Evolutionary conservation across 1,284 basidiomycete genomes (phyloP).

Genomic region (Trametes pubescens): DNA sequence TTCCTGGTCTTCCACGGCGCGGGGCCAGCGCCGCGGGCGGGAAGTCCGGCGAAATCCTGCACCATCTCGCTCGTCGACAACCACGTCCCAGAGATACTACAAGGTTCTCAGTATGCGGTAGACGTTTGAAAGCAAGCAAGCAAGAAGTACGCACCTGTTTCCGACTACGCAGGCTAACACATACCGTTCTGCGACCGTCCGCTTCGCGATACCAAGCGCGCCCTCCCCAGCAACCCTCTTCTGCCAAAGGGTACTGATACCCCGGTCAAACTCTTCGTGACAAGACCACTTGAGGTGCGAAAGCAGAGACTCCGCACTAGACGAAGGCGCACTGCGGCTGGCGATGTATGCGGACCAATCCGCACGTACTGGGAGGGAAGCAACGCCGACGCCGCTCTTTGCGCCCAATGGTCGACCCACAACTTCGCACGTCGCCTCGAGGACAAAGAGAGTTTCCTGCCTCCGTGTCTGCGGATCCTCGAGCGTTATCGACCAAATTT

Average conservation of each 20-base stretch:
- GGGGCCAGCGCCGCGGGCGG: conserved; percentile 32
- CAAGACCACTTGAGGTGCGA: conserved; percentile 64
- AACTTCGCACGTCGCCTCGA: conserved; percentile 76
- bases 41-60: conserved; percentile 65
- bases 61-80: conserved; percentile 71
- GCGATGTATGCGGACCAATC: conserved; percentile 73
- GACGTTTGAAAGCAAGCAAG: too few species aligned
- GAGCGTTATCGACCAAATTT: conserved; percentile 66
- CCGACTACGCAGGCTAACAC: conserved; percentile 69
- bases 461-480: conserved; percentile 29
- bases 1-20: conserved; percentile 21
- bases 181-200: conserved; percentile 63
- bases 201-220: conserved; percentile 51
- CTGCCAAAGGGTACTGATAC: conserved; percentile 72
- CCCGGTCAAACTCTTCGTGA: conserved; percentile 71
- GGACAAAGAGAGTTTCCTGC: conserved; percentile 55
- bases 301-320: conserved; percentile 36
- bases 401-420: conserved; percentile 51
- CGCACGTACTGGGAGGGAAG: conserved; percentile 49
- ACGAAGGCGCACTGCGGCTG: conserved; percentile 31
- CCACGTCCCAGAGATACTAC: conserved; percentile 71
- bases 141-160: conserved; percentile 59
- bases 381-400: background rate
- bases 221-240: conserved; percentile 54
- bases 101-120: background rate